Conservation (phyloP, 2,329 filamentous ascomycete species). For the Trichophyton equinum region DNA sequence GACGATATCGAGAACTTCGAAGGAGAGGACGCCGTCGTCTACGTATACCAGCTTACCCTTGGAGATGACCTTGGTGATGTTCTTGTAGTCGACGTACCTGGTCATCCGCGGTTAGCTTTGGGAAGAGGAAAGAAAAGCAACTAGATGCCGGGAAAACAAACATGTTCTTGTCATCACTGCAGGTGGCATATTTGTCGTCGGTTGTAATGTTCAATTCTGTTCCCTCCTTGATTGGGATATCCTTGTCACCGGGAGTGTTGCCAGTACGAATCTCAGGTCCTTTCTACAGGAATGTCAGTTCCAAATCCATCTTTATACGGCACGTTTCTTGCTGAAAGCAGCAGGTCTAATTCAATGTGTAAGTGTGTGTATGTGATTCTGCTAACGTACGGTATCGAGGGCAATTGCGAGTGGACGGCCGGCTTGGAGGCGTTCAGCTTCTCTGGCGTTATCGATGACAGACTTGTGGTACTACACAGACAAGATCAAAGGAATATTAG, state of each 20-base stretch:
- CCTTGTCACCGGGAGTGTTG: constrained; percentile 56
- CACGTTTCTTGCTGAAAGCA: background rate
- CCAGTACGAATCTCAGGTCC: constrained; percentile 79
- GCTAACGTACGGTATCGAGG: constrained; percentile 60
- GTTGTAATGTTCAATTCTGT: constrained; percentile 91
- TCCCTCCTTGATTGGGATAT: constrained; percentile 71
- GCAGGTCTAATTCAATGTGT: no score
- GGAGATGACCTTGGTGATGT: constrained; percentile 97
- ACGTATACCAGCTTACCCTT: constrained; percentile 91
- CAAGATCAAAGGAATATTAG: background rate
- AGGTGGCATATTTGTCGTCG: constrained; percentile 77
- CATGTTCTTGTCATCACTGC: constrained; percentile 87
- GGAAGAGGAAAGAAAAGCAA: background rate
- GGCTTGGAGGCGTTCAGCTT: constrained; percentile 62
- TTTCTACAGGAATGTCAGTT: constrained; percentile 39
- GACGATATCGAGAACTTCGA: constrained; percentile 77
- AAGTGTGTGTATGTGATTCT: constrained; percentile 16
- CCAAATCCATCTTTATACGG: background rate
- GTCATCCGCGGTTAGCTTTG: background rate
- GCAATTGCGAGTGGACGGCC: constrained; percentile 93
- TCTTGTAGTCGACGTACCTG: constrained; percentile 98
- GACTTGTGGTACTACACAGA: constrained; percentile 75
- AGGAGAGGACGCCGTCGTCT: constrained; percentile 93
- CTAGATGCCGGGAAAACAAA: constrained; percentile 35
- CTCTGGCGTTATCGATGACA: constrained; percentile 88